phyloP scores from a whole-genome alignment of 495 filamentous ascomycete genomes.

The Endocarpon pusillum region DNA sequence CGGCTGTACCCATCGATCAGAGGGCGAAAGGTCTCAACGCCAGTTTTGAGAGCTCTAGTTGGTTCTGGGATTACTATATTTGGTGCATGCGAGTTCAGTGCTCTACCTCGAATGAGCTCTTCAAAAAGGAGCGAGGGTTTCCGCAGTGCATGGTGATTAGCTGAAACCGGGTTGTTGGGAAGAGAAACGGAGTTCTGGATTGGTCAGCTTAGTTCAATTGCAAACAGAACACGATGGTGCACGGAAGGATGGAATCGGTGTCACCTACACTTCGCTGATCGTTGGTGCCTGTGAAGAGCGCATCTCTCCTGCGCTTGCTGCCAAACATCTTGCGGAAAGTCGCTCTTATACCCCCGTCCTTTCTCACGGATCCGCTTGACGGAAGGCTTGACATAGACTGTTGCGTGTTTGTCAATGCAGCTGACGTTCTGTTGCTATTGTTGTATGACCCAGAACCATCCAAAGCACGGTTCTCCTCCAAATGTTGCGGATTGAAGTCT shows the following conservation, averaged over 20 bases:
- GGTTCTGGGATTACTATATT: too few relatives aligned
- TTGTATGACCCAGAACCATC: not conserved
- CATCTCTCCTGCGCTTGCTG: conserved; percentile 1
- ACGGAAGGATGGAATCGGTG: too few relatives aligned
- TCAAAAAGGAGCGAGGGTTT: not conserved
- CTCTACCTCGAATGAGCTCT: not conserved
- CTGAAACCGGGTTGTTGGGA: too few relatives aligned
- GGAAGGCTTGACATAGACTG: not conserved
- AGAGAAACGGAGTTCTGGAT: too few relatives aligned
- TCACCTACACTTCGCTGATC: too few relatives aligned
- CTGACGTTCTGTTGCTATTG: not conserved
- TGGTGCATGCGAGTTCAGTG: not conserved
- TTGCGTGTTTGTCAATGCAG: conserved; percentile 1
- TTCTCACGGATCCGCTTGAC: not conserved
- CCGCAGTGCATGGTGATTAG: too few relatives aligned
- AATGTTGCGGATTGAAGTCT: too few relatives aligned
- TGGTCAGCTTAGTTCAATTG: too few relatives aligned
- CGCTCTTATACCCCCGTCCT: not conserved
- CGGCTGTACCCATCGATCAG: conserved; percentile 12
- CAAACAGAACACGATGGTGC: too few relatives aligned
- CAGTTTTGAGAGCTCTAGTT: not conserved
- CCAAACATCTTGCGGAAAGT: conserved; percentile 1
- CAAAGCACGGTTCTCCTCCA: too few relatives aligned
- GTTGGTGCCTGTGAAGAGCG: not conserved
- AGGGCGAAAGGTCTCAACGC: too few relatives aligned